A percentile compares a stretch with the other conserved stretches of the same genome.
phyloP scores from a whole-genome alignment of 164 flowering plant genomes.

The Vitis cinerea region DNA sequence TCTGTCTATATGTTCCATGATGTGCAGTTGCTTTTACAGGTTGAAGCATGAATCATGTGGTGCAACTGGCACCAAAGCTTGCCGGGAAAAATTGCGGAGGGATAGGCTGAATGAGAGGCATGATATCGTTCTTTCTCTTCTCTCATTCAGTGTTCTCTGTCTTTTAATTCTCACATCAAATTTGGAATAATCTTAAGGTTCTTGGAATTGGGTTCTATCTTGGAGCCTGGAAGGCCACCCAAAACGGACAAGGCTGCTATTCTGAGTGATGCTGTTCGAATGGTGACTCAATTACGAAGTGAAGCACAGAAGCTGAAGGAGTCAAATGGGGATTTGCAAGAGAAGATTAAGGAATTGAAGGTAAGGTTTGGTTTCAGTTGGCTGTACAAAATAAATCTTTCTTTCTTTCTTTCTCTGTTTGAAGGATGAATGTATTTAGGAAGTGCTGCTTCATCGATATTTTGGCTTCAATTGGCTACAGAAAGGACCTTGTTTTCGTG shows the following conservation, averaged over 20 bases:
- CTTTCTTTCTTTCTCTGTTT: background rate
- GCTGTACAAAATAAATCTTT: background rate
- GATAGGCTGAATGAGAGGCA: constrained; percentile 33
- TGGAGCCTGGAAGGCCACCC: constrained; percentile 57
- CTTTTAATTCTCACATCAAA: background rate
- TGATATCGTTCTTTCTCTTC: constrained; percentile 2
- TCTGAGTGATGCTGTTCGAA: constrained; percentile 46
- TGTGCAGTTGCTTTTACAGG: constrained; percentile 11
- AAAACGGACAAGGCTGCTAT: constrained; percentile 54
- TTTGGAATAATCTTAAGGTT: constrained; percentile 34
- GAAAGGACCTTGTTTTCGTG: too few species aligned
- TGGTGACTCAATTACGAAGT: constrained; percentile 39
- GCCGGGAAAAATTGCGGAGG: constrained; percentile 34
- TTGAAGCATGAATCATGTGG: constrained; percentile 18
- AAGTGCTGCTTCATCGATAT: background rate
- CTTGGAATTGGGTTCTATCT: constrained; percentile 48
- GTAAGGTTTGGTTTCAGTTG: constrained; percentile 15
- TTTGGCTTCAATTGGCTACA: background rate
- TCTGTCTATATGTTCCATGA: background rate
- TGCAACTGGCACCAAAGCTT: constrained; percentile 29
- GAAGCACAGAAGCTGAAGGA: constrained; percentile 62
- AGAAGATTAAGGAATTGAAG: constrained; percentile 57
- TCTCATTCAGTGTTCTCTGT: background rate
- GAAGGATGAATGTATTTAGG: background rate
- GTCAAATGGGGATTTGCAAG: constrained; percentile 42